These are phyloP conservation scores for Paxillus ammoniavirescens DNA, from an alignment of 768 basidiomycete species.

Conservation along the genomic window DNA sequence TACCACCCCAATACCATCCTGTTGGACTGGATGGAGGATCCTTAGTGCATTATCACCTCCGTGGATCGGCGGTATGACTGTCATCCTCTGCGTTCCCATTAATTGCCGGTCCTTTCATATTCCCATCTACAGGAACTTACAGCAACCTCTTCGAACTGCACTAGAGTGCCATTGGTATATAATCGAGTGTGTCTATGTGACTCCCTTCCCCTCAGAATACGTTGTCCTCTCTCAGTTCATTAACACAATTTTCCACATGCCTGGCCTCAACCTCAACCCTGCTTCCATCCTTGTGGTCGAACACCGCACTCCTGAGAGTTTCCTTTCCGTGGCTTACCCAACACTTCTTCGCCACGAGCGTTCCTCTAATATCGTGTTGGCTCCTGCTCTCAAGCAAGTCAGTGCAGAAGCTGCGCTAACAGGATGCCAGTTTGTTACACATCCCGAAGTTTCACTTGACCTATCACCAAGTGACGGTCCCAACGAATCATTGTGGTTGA, in stretches of 20 bases:
- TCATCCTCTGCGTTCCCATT: constrained; percentile 9
- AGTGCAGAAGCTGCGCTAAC: constrained; percentile 37
- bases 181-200: not conserved
- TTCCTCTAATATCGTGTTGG: constrained; percentile 52
- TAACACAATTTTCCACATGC: constrained; percentile 16
- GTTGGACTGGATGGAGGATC: not conserved
- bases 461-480: constrained; percentile 19
- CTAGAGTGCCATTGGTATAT: constrained; percentile 7
- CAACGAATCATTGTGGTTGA: constrained; percentile 45
- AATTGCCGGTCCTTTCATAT: constrained; percentile 10
- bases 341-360: constrained; percentile 44
- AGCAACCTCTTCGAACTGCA: constrained; percentile 10
- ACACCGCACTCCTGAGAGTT: constrained; percentile 40
- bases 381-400: constrained; percentile 46
- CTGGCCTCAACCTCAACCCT: constrained; percentile 29
- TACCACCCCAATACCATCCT: not conserved
- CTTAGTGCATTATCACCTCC: not conserved
- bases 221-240: not conserved
- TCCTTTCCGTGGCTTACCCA: constrained; percentile 41
- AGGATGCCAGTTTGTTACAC: constrained; percentile 34
- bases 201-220: not conserved
- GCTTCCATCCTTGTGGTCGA: constrained; percentile 32
- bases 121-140: constrained; percentile 18
- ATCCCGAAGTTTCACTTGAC: constrained; percentile 32
- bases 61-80: constrained; percentile 1